Conservation (phyloP, 2,329 filamentous ascomycete species). For the Cladobotryum protrusum region DNA sequence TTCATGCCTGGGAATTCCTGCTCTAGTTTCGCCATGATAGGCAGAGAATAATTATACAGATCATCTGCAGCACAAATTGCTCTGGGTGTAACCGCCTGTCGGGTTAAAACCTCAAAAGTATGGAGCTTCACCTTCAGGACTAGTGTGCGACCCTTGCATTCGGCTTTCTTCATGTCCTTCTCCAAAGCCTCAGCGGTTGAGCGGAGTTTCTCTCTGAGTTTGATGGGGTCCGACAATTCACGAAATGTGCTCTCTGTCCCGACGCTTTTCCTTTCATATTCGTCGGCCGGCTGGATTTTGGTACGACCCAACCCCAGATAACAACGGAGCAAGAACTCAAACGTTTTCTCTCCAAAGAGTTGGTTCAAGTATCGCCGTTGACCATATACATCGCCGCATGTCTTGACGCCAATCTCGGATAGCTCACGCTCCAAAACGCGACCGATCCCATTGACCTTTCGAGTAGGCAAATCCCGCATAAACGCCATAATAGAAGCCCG, state of each 20-base stretch:
- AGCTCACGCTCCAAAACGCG: conserved; percentile 89
- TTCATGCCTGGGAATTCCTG: conserved; percentile 76
- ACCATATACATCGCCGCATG: conserved; percentile 78
- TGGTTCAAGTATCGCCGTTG: conserved; percentile 66
- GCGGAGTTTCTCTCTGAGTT: conserved; percentile 71
- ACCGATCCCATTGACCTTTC: conserved; percentile 94
- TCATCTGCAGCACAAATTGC: conserved; percentile 71
- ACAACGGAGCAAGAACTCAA: conserved; percentile 75
- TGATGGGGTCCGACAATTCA: conserved; percentile 63
- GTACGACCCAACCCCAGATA: conserved; percentile 85
- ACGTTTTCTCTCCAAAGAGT: conserved; percentile 88
- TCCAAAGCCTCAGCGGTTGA: conserved; percentile 79
- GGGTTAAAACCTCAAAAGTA: conserved; percentile 84
- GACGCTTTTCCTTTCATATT: conserved; percentile 87
- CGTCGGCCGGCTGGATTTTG: conserved; percentile 75
- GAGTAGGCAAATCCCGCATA: conserved; percentile 74
- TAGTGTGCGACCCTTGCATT: conserved; percentile 84
- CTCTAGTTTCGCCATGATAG: conserved; percentile 77
- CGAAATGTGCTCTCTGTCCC: conserved; percentile 89
- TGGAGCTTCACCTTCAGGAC: conserved; percentile 91
- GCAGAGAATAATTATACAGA: conserved; percentile 72
- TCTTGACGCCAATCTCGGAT: conserved; percentile 78
- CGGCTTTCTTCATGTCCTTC: conserved; percentile 70
- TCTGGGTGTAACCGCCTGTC: conserved; percentile 70
- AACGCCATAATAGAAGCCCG: conserved; percentile 73